These are phyloP conservation scores for Stachybotrys elegans DNA, from an alignment of 2,329 filamentous ascomycete genomes.

Conservation along the genomic window DNA sequence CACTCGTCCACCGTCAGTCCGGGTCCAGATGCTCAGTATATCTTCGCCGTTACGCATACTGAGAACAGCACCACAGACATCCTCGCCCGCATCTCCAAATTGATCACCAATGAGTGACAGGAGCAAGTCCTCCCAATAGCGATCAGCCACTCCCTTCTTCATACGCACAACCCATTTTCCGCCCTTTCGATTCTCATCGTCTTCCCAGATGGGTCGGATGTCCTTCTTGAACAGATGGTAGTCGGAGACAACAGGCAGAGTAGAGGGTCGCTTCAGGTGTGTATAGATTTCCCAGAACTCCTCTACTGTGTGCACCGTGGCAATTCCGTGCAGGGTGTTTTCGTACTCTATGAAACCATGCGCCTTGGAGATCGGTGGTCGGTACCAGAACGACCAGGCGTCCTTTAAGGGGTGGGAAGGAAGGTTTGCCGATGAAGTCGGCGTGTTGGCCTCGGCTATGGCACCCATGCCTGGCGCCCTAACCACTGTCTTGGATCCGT, in stretches of 20 bases:
- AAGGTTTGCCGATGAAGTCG: constrained; percentile 32
- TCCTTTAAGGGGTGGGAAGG: constrained; percentile 62
- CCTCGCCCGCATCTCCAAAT: constrained; percentile 86
- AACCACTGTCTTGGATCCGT: constrained; percentile 21
- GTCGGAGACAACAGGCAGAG: constrained; percentile 86
- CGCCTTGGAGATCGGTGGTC: constrained; percentile 93
- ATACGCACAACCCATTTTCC: constrained; percentile 97
- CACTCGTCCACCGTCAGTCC: constrained; percentile 86
- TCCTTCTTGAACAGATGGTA: constrained; percentile 98
- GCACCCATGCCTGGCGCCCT: constrained; percentile 35
- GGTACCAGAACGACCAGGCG: constrained; percentile 95
- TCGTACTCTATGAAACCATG: constrained; percentile 87
- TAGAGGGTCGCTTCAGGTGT: constrained; percentile 84
- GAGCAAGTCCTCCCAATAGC: constrained; percentile 94
- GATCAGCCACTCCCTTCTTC: constrained; percentile 94
- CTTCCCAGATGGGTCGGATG: constrained; percentile 96
- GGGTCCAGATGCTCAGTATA: constrained; percentile 96
- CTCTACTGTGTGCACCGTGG: constrained; percentile 74
- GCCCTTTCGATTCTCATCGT: constrained; percentile 91
- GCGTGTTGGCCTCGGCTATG: constrained; percentile 35
- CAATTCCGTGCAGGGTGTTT: constrained; percentile 87
- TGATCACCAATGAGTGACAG: constrained; percentile 90
- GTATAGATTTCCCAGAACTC: constrained; percentile 88
- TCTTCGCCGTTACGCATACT: constrained; percentile 95
- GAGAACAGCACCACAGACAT: constrained; percentile 90